Conservation (phyloP, 805 yeast genomes). For the Barnettozyma californica region DNA sequence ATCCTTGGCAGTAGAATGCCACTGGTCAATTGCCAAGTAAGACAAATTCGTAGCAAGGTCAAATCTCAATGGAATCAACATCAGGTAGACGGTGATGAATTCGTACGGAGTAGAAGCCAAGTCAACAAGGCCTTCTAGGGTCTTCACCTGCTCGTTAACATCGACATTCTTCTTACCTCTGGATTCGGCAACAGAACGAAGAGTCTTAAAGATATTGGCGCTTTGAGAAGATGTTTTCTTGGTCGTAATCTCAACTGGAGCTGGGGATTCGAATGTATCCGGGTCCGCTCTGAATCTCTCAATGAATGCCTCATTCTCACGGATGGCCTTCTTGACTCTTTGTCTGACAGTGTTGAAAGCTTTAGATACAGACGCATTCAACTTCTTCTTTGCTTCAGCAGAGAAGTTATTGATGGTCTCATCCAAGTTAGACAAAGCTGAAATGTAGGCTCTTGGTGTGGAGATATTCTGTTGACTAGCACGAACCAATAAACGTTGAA, state of each 20-base stretch:
- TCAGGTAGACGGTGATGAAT: slow-evolving; percentile 67
- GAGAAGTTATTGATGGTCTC: slow-evolving; percentile 52
- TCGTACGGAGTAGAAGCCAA: slow-evolving; percentile 62
- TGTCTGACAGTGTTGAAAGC: slow-evolving; percentile 86
- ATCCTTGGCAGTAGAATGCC: slow-evolving; percentile 68
- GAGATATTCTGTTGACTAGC: slow-evolving; percentile 72
- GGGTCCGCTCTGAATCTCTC: slow-evolving; percentile 63
- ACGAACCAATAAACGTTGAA: slow-evolving; percentile 60
- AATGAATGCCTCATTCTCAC: slow-evolving; percentile 59
- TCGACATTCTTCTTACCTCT: slow-evolving; percentile 96
- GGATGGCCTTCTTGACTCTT: slow-evolving; percentile 74
- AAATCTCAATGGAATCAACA: slow-evolving; percentile 82
- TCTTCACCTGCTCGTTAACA: slow-evolving; percentile 66
- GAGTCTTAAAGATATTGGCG: slow-evolving; percentile 55
- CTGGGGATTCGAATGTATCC: slow-evolving; percentile 54
- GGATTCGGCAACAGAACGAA: slow-evolving; percentile 73
- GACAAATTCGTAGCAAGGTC: slow-evolving; percentile 66
- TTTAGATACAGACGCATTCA: slow-evolving; percentile 77
- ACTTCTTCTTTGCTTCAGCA: slow-evolving; percentile 53
- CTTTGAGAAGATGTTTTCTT: slow-evolving; percentile 26
- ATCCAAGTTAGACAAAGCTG: slow-evolving; percentile 66
- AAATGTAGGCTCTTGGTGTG: slow-evolving; percentile 68
- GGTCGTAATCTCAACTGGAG: slow-evolving; percentile 28
- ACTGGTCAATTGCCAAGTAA: slow-evolving; percentile 72
- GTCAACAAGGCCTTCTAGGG: slow-evolving; percentile 55